phyloP scores from a whole-genome alignment of 441 rosid genomes.

The Gossypium lobatum region DNA sequence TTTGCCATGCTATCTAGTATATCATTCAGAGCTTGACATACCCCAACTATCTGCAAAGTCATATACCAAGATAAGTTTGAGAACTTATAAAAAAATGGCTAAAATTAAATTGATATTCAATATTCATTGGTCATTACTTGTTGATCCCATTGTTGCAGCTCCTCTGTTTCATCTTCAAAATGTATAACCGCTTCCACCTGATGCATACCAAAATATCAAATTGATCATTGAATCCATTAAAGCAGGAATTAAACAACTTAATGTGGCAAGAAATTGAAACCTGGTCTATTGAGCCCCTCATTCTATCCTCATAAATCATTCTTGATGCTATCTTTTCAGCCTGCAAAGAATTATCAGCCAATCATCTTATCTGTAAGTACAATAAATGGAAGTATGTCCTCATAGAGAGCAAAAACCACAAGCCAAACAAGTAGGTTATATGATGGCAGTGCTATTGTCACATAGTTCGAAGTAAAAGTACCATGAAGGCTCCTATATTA shows the following conservation, averaged over 20 bases:
- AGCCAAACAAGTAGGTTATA: not conserved
- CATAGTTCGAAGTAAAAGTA: not conserved
- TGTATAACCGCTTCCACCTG: constrained; percentile 98
- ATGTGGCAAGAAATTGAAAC: constrained; percentile 28
- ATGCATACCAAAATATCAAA: not conserved
- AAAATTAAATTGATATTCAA: not conserved
- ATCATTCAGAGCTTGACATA: constrained; percentile 91
- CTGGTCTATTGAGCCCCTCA: constrained; percentile 99
- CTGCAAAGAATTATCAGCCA: constrained; percentile 30
- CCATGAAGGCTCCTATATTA: not conserved
- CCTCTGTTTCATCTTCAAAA: constrained; percentile 94
- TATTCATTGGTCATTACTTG: constrained; percentile 44
- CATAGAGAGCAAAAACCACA: not conserved
- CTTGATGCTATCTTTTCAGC: constrained; percentile 99
- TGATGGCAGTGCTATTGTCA: constrained; percentile 4
- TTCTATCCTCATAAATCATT: constrained; percentile 94
- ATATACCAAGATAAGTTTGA: not conserved
- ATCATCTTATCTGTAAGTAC: not conserved
- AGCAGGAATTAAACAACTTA: not conserved
- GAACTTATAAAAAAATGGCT: not conserved
- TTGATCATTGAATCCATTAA: not conserved
- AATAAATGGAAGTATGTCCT: not conserved
- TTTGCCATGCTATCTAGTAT: constrained; percentile 89
- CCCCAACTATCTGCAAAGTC: constrained; percentile 69
- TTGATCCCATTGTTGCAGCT: constrained; percentile 98